These are phyloP conservation scores for Halophytophthora batemanensis DNA, from an alignment of 352 stramenopile genomes.

Conservation along the genomic window DNA sequence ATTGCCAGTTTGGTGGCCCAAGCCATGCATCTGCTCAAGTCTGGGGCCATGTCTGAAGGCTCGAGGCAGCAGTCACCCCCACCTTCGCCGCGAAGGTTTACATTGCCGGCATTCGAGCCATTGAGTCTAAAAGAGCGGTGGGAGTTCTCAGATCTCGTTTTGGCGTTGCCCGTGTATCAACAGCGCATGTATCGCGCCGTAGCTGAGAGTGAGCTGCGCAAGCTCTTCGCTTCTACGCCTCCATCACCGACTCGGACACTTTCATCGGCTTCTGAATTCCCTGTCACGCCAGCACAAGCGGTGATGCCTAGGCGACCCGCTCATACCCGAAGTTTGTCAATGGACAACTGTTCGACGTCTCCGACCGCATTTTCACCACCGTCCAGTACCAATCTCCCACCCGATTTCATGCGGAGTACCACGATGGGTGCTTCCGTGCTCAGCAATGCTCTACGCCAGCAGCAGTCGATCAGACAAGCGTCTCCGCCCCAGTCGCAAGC, in stretches of 20 bases:
- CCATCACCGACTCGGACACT: slow-evolving; percentile 24
- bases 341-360: slow-evolving; percentile 9
- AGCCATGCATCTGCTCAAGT: slow-evolving; percentile 5
- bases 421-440: slow-evolving; percentile 19
- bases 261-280: slow-evolving; percentile 23
- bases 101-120: slow-evolving; percentile 25
- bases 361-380: slow-evolving; percentile 3
- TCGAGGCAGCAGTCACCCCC: slow-evolving; percentile 4
- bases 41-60: slow-evolving; percentile 1
- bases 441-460: neutral
- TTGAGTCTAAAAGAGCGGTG: slow-evolving; percentile 49
- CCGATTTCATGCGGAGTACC: slow-evolving; percentile 26
- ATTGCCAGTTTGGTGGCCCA: slow-evolving; percentile 18
- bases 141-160: slow-evolving; percentile 67
- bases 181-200: slow-evolving; percentile 49
- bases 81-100: slow-evolving; percentile 12
- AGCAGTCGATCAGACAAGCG: slow-evolving; percentile 7
- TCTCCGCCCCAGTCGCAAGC: slow-evolving; percentile 16
- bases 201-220: slow-evolving; percentile 35
- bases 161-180: slow-evolving; percentile 38
- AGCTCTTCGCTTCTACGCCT: slow-evolving; percentile 24
- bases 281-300: slow-evolving; percentile 10
- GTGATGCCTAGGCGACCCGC: slow-evolving; percentile 2
- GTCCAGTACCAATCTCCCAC: slow-evolving; percentile 7
- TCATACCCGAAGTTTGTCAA: slow-evolving; percentile 23